Evolutionary conservation across 768 basidiomycete species (phyloP).

Genomic region (Auriscalpium orientale): DNA sequence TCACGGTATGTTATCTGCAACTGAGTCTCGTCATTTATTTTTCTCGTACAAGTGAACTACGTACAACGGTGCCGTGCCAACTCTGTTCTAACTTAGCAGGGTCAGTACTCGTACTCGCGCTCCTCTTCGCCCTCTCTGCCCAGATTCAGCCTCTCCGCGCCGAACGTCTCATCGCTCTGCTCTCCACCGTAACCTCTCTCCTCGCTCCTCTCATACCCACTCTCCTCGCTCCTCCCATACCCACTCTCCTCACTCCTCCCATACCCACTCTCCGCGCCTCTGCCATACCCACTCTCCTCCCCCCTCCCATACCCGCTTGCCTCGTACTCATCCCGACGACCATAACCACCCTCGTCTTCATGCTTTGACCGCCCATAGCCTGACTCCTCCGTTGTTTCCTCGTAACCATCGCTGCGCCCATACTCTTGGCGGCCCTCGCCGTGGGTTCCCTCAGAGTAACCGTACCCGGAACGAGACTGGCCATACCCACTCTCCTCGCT

Average conservation of each 20-base stretch:
- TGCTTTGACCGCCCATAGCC: not conserved
- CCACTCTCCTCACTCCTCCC: not conserved
- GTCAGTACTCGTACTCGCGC: conserved; percentile 9
- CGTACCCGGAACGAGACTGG: not conserved
- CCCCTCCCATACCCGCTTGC: not conserved
- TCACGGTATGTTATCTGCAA: not conserved
- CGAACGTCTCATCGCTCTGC: conserved; percentile 40
- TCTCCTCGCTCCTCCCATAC: not conserved
- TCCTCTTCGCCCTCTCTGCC: conserved; percentile 23
- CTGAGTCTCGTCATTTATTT: too few species aligned
- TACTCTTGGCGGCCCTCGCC: not conserved
- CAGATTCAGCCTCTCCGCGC: conserved; percentile 42
- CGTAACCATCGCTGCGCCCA: not conserved
- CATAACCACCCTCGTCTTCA: not conserved
- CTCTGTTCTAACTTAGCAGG: too few species aligned
- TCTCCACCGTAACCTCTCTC: conserved; percentile 4
- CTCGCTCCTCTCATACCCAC: not conserved
- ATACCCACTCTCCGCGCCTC: not conserved
- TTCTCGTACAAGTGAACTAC: too few species aligned
- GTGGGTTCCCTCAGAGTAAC: not conserved
- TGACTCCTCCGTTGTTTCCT: not conserved
- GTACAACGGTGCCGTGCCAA: too few species aligned
- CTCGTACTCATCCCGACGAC: not conserved
- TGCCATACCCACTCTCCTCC: not conserved
- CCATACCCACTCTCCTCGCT: not conserved